Evolutionary conservation across 1,139 yeast genomes (phyloP), one percentile per base, ranked within the genome.

Genomic region (Komagataea norvegica): DNA sequence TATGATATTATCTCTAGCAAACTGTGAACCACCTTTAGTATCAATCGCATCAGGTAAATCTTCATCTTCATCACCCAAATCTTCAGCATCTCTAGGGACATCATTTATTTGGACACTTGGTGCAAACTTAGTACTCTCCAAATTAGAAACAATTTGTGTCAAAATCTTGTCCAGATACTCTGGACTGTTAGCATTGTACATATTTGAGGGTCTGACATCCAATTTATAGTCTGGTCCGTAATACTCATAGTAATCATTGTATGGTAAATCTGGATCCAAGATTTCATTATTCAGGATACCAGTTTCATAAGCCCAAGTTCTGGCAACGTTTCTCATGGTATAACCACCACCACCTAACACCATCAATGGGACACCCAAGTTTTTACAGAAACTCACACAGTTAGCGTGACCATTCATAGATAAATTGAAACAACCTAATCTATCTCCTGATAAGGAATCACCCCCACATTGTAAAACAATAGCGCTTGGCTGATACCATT

Each of bases 321-420:
- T 72, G 24, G 96, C 88, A 33, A 91, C 98, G 60, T 91, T 91
- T 60, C 97, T 74, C 84, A 91, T 91, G 14, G 97, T 91, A 63
- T 91, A 91, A 23, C 98, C 98, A 52, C 98, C 98, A 37, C 98
- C 98, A 30, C 98, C 98, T 16, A 91, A 73, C 16, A 89, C 94
- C 70, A 91, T 72, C 70, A 88, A 73, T 11, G 97, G 98, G 38
- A 88, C 68, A 40, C 87, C 87, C 60, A 89, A 86, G 25, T 86
- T 76, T 61, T 87, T 87, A 48, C 89, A 87, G 59, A 72, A 91
- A 57, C 83, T 83, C 38, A 89, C 93, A 68, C 97, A 91, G 62
- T 87, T 89, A 37, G 96, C 97, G 57, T 91, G 98, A 4, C 96
- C 97, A 46, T 73, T 72, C 80, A 91, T 89, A 40, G 91, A 83